phyloP scores from a whole-genome alignment of 192 early-diverging fungal genomes.

The Paraglomus occultum region DNA sequence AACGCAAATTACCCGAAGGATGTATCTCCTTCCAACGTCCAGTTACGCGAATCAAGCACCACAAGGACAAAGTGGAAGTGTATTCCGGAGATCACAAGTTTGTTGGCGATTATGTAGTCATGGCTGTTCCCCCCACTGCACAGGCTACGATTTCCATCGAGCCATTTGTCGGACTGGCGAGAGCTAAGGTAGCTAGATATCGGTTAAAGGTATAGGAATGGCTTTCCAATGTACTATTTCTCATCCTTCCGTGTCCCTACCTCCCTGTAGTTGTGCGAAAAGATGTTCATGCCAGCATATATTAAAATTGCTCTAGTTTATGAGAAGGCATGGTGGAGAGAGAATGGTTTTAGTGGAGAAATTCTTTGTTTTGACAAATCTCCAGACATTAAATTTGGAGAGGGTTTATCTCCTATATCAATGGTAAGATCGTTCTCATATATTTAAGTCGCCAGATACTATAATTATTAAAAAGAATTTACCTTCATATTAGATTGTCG shows the following conservation, averaged over 20 bases:
- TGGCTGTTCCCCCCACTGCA: slow-evolving; percentile 25
- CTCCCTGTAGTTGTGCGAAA: slow-evolving; percentile 25
- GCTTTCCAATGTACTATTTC: not conserved
- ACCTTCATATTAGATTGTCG: not conserved
- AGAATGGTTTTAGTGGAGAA: slow-evolving; percentile 21
- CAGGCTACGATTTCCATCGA: slow-evolving; percentile 3
- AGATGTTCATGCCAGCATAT: slow-evolving; percentile 17
- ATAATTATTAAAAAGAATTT: not conserved
- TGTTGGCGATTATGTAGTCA: slow-evolving; percentile 3
- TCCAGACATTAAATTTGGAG: not conserved
- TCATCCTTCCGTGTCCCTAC: too few relatives aligned
- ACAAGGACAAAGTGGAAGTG: slow-evolving; percentile 9
- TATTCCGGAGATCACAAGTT: slow-evolving; percentile 8
- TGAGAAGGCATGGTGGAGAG: slow-evolving; percentile 28
- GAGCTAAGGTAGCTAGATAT: slow-evolving; percentile 19
- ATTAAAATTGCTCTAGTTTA: slow-evolving; percentile 21
- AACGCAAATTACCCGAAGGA: slow-evolving; percentile 1
- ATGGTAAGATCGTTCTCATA: slow-evolving; percentile 11
- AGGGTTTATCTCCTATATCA: slow-evolving; percentile 10
- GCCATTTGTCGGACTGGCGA: slow-evolving; percentile 7
- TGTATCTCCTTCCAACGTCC: not conserved
- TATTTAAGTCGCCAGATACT: not conserved
- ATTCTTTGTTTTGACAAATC: not conserved
- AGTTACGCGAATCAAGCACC: slow-evolving; percentile 1
- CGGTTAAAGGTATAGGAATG: not conserved